A percentile compares a stretch with the other conserved stretches of the same genome.
Conservation (phyloP, 2,329 filamentous ascomycete genomes). For the Harringtonia aguacate region DNA sequence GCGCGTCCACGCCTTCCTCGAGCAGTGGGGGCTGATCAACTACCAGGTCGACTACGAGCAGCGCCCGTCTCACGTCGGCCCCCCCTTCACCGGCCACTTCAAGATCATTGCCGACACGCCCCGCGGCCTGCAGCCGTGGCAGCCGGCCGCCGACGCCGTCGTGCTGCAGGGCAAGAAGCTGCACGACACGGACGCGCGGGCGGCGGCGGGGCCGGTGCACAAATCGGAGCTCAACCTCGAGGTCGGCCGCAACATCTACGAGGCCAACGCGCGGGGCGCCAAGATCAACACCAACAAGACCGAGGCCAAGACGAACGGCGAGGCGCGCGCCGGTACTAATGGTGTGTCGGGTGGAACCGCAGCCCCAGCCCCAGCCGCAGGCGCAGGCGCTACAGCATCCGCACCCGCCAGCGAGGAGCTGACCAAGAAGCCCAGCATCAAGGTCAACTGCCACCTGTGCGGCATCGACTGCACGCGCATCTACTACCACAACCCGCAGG, state of each 20-base stretch:
- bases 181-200: slow-evolving; percentile 62
- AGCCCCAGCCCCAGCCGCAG: no score
- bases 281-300: slow-evolving; percentile 51
- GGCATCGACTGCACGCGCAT: slow-evolving; percentile 73
- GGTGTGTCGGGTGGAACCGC: slow-evolving; percentile 34
- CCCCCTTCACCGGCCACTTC: slow-evolving; percentile 96
- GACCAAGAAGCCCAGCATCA: slow-evolving; percentile 53
- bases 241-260: slow-evolving; percentile 90
- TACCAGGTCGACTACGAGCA: slow-evolving; percentile 98
- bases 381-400: slow-evolving; percentile 15
- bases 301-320: slow-evolving; percentile 66
- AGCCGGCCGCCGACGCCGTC: slow-evolving; percentile 71
- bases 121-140: slow-evolving; percentile 86
- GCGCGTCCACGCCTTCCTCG: slow-evolving; percentile 94
- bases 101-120: slow-evolving; percentile 92
- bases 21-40: slow-evolving; percentile 98
- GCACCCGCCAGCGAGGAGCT: slow-evolving; percentile 41
- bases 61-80: slow-evolving; percentile 86
- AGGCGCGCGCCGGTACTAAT: slow-evolving; percentile 51
- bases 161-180: slow-evolving; percentile 50
- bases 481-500: slow-evolving; percentile 48
- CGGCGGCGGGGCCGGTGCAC: slow-evolving; percentile 50
- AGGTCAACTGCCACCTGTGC: slow-evolving; percentile 81
- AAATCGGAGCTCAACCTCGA: slow-evolving; percentile 87
- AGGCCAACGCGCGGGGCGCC: slow-evolving; percentile 69